Percentiles rank a stretch among this genome's conserved stretches.
phyloP scores from a whole-genome alignment of 169 alveolate genomes.

The Eimeria brunetti region DNA sequence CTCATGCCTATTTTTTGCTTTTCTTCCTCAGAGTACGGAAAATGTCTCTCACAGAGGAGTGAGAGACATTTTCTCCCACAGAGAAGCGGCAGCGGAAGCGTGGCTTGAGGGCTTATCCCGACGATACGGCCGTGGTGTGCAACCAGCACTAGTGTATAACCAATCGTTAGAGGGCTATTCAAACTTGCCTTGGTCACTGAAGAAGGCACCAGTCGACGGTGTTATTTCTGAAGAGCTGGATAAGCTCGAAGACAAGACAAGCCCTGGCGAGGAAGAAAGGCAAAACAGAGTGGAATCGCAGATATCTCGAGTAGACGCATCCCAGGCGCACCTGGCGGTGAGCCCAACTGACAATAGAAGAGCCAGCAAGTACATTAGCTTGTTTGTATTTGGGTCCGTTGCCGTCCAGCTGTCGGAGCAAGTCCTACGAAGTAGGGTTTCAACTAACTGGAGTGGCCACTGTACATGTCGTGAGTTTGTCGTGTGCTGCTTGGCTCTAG shows the following conservation, averaged over 20 bases:
- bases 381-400: background rate
- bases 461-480: background rate
- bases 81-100: slow-evolving; percentile 55
- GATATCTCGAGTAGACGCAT: background rate
- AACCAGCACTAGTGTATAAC: slow-evolving; percentile 24
- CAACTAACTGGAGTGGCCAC: background rate
- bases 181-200: slow-evolving; percentile 61
- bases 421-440: background rate
- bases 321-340: background rate
- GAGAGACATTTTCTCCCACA: background rate
- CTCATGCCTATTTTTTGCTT: background rate
- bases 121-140: slow-evolving; percentile 76
- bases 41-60: background rate
- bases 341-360: background rate
- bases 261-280: background rate
- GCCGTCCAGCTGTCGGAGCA: background rate
- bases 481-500: background rate
- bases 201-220: background rate
- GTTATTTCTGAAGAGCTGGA: background rate
- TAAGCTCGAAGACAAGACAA: background rate
- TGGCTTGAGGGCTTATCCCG: slow-evolving; percentile 81
- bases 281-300: background rate
- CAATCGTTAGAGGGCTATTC: slow-evolving; percentile 24
- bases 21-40: background rate
- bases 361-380: background rate